A percentile compares a stretch with the other conserved stretches of the same genome.
These are phyloP conservation scores for Spiraea crenata DNA, from an alignment of 331 rosid species.

Conservation along the genomic window DNA sequence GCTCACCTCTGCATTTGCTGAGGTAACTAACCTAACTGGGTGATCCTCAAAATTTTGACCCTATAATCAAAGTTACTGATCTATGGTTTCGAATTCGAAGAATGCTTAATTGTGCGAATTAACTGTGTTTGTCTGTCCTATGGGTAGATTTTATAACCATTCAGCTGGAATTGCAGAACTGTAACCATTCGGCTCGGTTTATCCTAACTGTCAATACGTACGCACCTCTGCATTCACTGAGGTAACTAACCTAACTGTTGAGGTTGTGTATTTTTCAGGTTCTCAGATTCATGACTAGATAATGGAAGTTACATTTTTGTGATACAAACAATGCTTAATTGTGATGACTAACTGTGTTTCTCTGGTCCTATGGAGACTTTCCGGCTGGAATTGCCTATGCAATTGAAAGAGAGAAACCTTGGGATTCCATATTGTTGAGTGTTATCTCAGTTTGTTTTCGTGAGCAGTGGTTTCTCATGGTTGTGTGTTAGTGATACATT, in stretches of 20 bases:
- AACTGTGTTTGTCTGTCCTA: conserved; percentile 21
- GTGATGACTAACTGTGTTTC: conserved; percentile 23
- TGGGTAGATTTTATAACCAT: conserved; percentile 21
- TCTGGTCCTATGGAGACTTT: conserved; percentile 15
- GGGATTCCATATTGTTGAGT: neutral
- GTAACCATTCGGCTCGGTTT: neutral
- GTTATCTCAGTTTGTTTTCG: neutral
- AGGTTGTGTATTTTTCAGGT: no score
- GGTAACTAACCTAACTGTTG: no score
- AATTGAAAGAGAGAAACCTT: neutral
- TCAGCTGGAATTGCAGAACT: neutral
- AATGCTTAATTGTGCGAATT: conserved; percentile 25
- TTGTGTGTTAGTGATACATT: neutral
- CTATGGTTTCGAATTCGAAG: conserved; percentile 12
- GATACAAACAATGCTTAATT: conserved; percentile 1
- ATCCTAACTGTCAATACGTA: no score
- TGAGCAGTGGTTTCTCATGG: neutral
- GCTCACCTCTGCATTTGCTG: conserved; percentile 58
- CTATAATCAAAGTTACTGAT: conserved; percentile 10
- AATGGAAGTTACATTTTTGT: no score
- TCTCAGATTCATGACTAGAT: no score
- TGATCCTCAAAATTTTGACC: conserved; percentile 11
- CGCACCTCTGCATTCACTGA: no score
- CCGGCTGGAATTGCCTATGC: neutral
- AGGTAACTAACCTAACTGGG: conserved; percentile 73